phyloP scores from a whole-genome alignment of 1,284 basidiomycete genomes.

The Caloboletus inedulis region DNA sequence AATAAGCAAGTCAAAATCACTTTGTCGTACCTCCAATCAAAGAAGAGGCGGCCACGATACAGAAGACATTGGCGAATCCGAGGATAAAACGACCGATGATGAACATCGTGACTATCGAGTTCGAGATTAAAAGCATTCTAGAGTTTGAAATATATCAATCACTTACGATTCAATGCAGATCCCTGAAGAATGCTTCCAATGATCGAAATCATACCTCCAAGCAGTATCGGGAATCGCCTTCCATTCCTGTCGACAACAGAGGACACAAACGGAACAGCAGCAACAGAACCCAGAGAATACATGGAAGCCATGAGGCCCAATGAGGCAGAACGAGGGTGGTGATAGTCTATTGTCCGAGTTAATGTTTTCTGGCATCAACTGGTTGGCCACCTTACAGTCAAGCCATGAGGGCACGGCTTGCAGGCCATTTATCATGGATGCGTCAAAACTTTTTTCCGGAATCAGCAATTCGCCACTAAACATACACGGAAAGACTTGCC shows the following conservation, averaged over 20 bases:
- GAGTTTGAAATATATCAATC: not conserved
- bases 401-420: slow-evolving; percentile 23
- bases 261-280: slow-evolving; percentile 15
- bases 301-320: slow-evolving; percentile 18
- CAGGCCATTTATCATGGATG: slow-evolving; percentile 18
- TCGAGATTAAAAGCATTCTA: not conserved
- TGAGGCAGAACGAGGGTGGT: slow-evolving; percentile 18
- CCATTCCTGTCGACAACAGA: slow-evolving; percentile 14
- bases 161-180: slow-evolving; percentile 18
- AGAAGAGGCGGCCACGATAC: slow-evolving; percentile 14
- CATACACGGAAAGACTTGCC: slow-evolving; percentile 42
- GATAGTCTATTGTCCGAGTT: slow-evolving; percentile 12
- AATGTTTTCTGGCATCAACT: not conserved
- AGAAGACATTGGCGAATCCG: slow-evolving; percentile 11
- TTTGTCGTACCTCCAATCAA: slow-evolving; percentile 17
- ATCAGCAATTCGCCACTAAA: not conserved
- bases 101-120: slow-evolving; percentile 17
- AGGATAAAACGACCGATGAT: slow-evolving; percentile 20
- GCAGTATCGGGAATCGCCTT: slow-evolving; percentile 20
- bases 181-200: slow-evolving; percentile 18
- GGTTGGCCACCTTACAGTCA: slow-evolving; percentile 13
- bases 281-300: slow-evolving; percentile 18
- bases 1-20: not conserved
- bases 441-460: slow-evolving; percentile 14
- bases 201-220: slow-evolving; percentile 14